phyloP scores from a whole-genome alignment of 768 basidiomycete species.

The Phanerochaete carnosa region DNA sequence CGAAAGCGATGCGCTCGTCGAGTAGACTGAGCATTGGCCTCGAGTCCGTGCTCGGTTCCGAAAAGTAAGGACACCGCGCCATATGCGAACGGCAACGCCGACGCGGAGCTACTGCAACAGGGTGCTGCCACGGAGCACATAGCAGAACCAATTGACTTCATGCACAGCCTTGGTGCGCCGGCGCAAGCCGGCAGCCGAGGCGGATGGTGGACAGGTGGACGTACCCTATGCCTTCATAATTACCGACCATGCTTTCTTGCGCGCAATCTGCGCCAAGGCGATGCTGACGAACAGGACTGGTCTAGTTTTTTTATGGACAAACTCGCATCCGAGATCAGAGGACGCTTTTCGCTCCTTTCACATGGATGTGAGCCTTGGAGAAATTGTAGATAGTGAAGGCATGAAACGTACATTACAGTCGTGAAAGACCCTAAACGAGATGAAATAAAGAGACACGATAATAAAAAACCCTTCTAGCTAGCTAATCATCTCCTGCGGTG shows the following conservation, averaged over 20 bases:
- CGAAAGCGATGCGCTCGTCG: background rate
- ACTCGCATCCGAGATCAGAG: background rate
- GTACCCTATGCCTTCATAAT: background rate
- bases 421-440: background rate
- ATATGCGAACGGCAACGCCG: background rate
- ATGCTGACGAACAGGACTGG: background rate
- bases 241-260: background rate
- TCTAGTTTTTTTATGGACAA: background rate
- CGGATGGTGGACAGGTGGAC: no score
- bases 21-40: background rate
- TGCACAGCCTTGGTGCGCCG: no score
- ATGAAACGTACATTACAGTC: background rate
- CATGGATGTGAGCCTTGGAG: background rate
- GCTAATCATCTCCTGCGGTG: conserved; percentile 59
- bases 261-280: background rate
- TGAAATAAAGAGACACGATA: background rate
- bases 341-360: background rate
- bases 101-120: background rate
- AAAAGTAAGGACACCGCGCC: background rate
- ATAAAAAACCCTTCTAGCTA: background rate
- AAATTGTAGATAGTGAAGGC: conserved; percentile 6
- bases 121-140: background rate
- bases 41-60: background rate
- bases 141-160: background rate
- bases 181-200: no score